phyloP scores from a whole-genome alignment of 495 filamentous ascomycete species.

The Tricharina praecox region DNA sequence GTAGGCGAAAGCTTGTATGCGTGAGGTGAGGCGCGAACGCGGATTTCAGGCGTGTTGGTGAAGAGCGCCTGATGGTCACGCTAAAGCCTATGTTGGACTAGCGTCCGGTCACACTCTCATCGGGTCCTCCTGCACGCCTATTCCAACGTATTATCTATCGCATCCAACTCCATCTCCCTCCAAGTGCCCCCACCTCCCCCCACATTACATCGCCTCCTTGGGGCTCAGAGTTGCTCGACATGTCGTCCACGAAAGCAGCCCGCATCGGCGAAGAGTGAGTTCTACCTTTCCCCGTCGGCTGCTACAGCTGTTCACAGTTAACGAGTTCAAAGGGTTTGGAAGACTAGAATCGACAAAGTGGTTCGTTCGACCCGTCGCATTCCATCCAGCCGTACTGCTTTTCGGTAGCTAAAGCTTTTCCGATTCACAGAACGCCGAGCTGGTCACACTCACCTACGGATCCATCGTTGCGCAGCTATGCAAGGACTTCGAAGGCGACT shows the following conservation, averaged over 20 bases:
- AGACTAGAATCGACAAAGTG: slow-evolving; percentile 55
- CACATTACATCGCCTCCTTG: too few species aligned
- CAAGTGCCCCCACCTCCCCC: too few species aligned
- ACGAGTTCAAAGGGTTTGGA: slow-evolving; percentile 62
- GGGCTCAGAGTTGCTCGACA: slow-evolving; percentile 18
- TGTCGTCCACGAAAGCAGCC: slow-evolving; percentile 79
- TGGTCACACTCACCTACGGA: slow-evolving; percentile 93
- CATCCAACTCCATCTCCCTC: too few species aligned
- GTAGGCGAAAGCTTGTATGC: neutral
- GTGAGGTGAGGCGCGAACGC: neutral
- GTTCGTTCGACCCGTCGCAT: slow-evolving; percentile 17
- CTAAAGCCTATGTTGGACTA: too few species aligned
- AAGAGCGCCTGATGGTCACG: too few species aligned
- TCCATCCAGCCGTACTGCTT: neutral
- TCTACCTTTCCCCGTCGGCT: slow-evolving; percentile 10
- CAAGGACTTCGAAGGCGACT: slow-evolving; percentile 86
- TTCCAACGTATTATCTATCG: too few species aligned
- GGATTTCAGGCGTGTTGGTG: too few species aligned
- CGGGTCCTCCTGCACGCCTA: too few species aligned
- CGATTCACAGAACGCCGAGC: slow-evolving; percentile 53
- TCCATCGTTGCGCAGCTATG: slow-evolving; percentile 94
- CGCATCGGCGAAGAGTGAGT: slow-evolving; percentile 95
- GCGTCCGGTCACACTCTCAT: too few species aligned
- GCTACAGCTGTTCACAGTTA: slow-evolving; percentile 2
- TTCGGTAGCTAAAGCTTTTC: neutral